These are phyloP conservation scores for Hawksworthiomyces lignivorus DNA, from an alignment of 2,329 filamentous ascomycete species.

Conservation along the genomic window DNA sequence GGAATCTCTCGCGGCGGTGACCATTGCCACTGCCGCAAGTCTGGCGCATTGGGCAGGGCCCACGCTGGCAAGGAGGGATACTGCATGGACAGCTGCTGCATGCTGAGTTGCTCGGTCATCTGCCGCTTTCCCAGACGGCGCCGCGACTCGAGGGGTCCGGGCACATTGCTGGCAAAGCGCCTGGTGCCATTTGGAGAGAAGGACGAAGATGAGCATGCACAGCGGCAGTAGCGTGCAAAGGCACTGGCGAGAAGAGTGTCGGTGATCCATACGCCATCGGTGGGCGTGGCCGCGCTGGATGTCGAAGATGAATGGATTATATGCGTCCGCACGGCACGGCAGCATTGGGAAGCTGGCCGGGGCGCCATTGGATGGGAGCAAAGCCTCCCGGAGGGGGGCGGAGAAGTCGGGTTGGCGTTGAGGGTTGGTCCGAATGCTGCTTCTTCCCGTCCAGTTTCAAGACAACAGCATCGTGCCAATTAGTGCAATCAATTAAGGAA, in stretches of 20 bases:
- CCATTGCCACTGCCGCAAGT: constrained; percentile 45
- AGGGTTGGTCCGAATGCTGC: too few species aligned
- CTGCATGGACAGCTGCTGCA: constrained; percentile 23
- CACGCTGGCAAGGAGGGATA: constrained; percentile 28
- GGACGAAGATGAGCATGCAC: constrained; percentile 18
- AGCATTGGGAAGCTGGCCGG: constrained; percentile 12
- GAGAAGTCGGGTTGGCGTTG: not conserved
- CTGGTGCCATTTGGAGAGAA: constrained; percentile 8
- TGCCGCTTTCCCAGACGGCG: constrained; percentile 45
- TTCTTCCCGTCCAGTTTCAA: too few species aligned
- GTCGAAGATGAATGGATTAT: not conserved
- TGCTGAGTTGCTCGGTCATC: constrained; percentile 41
- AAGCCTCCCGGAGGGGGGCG: not conserved
- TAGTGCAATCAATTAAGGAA: too few species aligned
- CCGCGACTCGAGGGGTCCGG: constrained; percentile 48
- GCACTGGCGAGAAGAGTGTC: constrained; percentile 46
- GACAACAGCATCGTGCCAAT: too few species aligned
- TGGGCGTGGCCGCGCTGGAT: constrained; percentile 28
- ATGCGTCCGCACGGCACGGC: constrained; percentile 3
- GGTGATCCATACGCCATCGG: constrained; percentile 49
- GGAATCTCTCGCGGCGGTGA: constrained; percentile 32
- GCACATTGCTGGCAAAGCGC: constrained; percentile 32
- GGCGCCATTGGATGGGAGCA: constrained; percentile 9
- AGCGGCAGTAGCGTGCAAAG: constrained; percentile 37
- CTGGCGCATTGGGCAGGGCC: constrained; percentile 37